Base-by-base conservation (phyloP, 2,329 filamentous ascomycete genomes). In the Colletotrichum paranaense region DNA sequence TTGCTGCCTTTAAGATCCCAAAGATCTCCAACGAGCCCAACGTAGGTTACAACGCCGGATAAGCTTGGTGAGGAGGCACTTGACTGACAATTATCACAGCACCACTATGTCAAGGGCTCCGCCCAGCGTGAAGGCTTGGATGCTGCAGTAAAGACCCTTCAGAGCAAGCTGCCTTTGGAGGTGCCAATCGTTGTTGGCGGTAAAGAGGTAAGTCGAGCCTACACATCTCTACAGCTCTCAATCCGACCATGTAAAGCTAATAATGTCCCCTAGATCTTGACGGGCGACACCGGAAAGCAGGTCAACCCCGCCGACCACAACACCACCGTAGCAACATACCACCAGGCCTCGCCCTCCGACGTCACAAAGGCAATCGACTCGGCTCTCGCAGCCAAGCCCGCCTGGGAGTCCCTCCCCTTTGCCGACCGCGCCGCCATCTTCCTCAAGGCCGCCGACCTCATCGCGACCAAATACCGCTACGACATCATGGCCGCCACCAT, bases 401-500 rank as follows among this genome's bases (percentile, higher is more conserved):
- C 91, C 38, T 99, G 97, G 96, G 95, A 96, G 80, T 88, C 89
- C 5, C 88, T 97, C 22, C 94, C 96, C 16, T 98, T 98, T 80
- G 91, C 94, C 60, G 96, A 98, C 84, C 91, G 96, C 67, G 96
- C 96, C 14, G 94, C 95, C 69, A 89, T 99, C 80, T 98, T 98
- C 87, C 90, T 98, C 80, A 98, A 98, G 88, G 96, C 97, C 3
- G 96, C 96, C 42, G 95, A 98, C 81, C 88, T 99, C 75, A 91
- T 99, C 77, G 88, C 93, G 67, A 93, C 90, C 76, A 98, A 98
- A 86, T 98, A 99, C 85, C 91, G 97, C 81, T 98, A 98, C 84
- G 95, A 98, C 69, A 91, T 99, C 78, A 97, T 98, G 94, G 96
- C 97, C 8, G 91, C 95, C 57, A 98, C 97, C 16, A 98, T 98